Evolutionary conservation across 2,329 filamentous ascomycete species (phyloP).

Genomic region (Blastomyces silverae): DNA sequence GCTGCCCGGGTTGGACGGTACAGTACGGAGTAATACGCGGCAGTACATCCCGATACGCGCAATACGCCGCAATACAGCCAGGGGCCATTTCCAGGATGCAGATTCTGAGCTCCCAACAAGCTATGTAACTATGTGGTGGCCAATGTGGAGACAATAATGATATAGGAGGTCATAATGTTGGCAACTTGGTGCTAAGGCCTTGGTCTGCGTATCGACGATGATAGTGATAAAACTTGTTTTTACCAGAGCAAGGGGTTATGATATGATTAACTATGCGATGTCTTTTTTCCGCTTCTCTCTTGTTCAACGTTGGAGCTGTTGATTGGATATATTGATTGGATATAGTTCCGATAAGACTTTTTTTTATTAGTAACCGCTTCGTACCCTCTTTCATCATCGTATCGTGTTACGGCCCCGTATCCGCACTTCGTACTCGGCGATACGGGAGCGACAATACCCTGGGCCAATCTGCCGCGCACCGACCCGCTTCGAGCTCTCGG

Average conservation of each 20-base stretch:
- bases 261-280: too few species aligned
- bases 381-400: too few species aligned
- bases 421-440: neutral
- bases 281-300: too few species aligned
- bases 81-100: neutral
- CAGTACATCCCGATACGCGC: neutral
- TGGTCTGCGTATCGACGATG: neutral
- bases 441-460: neutral
- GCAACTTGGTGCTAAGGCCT: neutral
- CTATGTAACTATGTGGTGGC: too few species aligned
- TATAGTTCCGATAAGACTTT: too few species aligned
- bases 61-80: neutral
- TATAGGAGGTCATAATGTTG: neutral
- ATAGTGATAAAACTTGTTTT: neutral
- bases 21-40: neutral
- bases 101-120: constrained; percentile 1
- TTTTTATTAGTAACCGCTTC: too few species aligned
- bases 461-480: neutral
- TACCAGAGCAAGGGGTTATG: neutral
- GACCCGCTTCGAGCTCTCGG: neutral
- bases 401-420: neutral
- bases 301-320: too few species aligned
- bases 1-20: constrained; percentile 7
- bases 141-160: neutral
- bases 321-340: too few species aligned